Evolutionary conservation across 192 early-diverging fungal genomes (phyloP).

Genomic region (Coemansia sp.): DNA sequence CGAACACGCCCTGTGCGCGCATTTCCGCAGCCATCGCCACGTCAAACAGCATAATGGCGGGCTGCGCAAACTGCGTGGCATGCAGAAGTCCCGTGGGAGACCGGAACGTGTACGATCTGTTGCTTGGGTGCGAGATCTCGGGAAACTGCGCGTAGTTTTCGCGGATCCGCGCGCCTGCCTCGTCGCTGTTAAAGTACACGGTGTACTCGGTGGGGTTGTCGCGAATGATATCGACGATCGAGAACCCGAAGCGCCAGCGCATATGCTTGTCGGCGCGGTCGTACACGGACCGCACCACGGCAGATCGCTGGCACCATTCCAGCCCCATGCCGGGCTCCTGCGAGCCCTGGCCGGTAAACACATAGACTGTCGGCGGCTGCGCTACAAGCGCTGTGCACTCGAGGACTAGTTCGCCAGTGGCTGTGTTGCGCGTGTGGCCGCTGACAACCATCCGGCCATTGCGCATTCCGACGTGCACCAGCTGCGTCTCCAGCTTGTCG

Average conservation of each 20-base stretch:
- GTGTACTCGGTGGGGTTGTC: conserved; percentile 83
- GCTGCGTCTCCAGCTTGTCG: conserved; percentile 77
- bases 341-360: conserved; percentile 97
- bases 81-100: conserved; percentile 79
- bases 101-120: conserved; percentile 79
- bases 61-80: conserved; percentile 96
- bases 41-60: conserved; percentile 85
- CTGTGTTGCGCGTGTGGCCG: conserved; percentile 74
- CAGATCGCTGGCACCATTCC: conserved; percentile 80
- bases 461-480: conserved; percentile 89
- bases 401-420: conserved; percentile 64
- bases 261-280: conserved; percentile 89
- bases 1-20: conserved; percentile 81
- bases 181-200: conserved; percentile 84
- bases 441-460: conserved; percentile 86
- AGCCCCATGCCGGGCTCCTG: conserved; percentile 95
- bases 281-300: conserved; percentile 81
- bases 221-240: conserved; percentile 89
- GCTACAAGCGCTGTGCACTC: conserved; percentile 85
- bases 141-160: conserved; percentile 79
- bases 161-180: conserved; percentile 69
- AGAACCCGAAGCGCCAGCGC: conserved; percentile 82
- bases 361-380: conserved; percentile 83
- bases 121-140: conserved; percentile 65
- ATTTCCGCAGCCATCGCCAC: conserved; percentile 81